phyloP scores from a whole-genome alignment of 208 protist genomes.

The Willaertia magna region DNA sequence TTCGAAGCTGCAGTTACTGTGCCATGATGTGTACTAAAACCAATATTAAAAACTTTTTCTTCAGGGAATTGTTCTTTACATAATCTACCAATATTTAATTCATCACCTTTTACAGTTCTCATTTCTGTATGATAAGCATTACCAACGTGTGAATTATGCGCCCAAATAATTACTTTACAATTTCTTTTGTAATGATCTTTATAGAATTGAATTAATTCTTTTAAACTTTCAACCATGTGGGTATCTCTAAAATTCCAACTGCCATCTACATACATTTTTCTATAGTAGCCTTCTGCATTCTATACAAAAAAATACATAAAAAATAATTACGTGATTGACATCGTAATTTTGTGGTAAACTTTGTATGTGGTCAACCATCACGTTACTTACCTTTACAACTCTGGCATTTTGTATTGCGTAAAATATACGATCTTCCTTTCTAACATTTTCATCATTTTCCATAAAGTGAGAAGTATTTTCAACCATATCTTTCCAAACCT shows the following conservation, averaged over 20 bases:
- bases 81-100: not conserved
- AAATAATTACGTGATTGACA: constrained; percentile 8
- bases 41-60: constrained; percentile 13
- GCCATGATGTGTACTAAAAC: constrained; percentile 18
- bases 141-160: constrained; percentile 27
- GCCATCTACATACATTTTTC: not conserved
- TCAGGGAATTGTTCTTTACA: constrained; percentile 14
- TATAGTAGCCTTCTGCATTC: not conserved
- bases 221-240: not conserved
- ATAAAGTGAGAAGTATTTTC: not conserved
- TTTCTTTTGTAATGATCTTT: not conserved
- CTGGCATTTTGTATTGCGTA: not conserved
- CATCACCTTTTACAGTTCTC: not conserved
- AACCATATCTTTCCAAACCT: no score
- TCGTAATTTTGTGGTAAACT: no score
- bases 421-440: not conserved
- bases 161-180: constrained; percentile 15
- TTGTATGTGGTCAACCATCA: no score
- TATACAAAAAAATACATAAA: no score
- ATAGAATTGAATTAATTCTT: not conserved
- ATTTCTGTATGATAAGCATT: constrained; percentile 12
- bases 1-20: constrained; percentile 19
- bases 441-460: no score
- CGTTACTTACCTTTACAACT: no score
- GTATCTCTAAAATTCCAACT: constrained; percentile 8